Percentiles rank a stretch among this genome's conserved stretches.
Evolutionary conservation across 352 stramenopile species (phyloP).

Genomic region (Phytophthora multivora): DNA sequence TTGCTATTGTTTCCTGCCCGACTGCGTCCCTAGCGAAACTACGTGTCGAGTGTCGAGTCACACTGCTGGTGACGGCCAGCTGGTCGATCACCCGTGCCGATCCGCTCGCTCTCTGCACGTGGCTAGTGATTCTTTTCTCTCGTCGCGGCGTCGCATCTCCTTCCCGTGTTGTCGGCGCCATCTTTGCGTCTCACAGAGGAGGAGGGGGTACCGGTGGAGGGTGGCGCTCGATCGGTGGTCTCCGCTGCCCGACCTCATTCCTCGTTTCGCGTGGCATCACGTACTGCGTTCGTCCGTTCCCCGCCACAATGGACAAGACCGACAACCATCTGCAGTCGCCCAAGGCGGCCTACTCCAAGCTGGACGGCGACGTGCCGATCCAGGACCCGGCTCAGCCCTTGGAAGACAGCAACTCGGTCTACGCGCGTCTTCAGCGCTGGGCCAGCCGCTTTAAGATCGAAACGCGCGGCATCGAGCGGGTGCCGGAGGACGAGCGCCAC

Average conservation of each 20-base stretch:
- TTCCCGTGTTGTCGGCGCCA: slow-evolving; percentile 30
- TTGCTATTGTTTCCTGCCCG: background rate
- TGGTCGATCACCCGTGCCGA: slow-evolving; percentile 14
- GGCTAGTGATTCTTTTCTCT: slow-evolving; percentile 24
- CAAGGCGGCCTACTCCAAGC: slow-evolving; percentile 27
- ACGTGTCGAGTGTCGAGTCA: slow-evolving; percentile 2
- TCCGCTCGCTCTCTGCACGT: slow-evolving; percentile 20
- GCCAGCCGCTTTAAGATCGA: slow-evolving; percentile 47
- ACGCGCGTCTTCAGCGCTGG: slow-evolving; percentile 30
- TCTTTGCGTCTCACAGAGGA: slow-evolving; percentile 25
- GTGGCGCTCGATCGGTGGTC: slow-evolving; percentile 13
- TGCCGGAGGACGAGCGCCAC: slow-evolving; percentile 48
- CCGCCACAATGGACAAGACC: slow-evolving; percentile 29
- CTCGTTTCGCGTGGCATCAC: slow-evolving; percentile 21
- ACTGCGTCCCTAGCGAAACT: slow-evolving; percentile 7
- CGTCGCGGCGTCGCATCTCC: slow-evolving; percentile 24
- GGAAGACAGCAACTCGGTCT: slow-evolving; percentile 28
- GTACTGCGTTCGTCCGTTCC: background rate
- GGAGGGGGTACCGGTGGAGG: background rate
- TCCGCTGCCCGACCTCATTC: slow-evolving; percentile 14
- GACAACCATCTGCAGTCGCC: slow-evolving; percentile 21
- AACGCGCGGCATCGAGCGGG: slow-evolving; percentile 51
- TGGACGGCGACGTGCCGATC: slow-evolving; percentile 29
- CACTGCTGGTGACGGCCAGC: slow-evolving; percentile 9
- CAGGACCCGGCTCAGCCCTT: slow-evolving; percentile 12